Conservation (phyloP, 345 rosid species). For the Excoecaria agallocha region DNA sequence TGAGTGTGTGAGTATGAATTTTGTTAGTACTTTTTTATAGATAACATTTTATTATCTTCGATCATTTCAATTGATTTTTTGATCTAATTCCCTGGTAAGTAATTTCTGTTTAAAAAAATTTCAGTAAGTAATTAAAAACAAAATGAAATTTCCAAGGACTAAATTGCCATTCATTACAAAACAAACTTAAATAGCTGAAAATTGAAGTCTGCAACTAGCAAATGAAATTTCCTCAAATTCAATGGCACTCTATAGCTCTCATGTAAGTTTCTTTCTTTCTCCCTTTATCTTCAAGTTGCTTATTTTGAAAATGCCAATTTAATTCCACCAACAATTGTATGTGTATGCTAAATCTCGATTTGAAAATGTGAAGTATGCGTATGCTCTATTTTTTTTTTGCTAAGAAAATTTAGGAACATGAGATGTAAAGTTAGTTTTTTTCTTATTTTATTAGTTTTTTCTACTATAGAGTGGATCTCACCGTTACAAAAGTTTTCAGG, state of each 20-base stretch:
- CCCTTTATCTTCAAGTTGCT: neutral
- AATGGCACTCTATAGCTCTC: constrained; percentile 12
- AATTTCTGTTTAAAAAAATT: no score
- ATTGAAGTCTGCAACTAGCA: neutral
- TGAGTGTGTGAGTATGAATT: no score
- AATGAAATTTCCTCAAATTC: neutral
- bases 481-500: neutral
- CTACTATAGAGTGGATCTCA: neutral
- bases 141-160: neutral
- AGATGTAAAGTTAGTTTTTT: neutral
- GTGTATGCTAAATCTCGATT: neutral
- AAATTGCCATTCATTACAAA: neutral
- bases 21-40: no score
- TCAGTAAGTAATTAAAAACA: no score
- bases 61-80: no score
- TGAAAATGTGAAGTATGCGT: neutral
- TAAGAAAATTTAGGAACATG: neutral
- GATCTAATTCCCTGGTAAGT: no score
- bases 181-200: neutral
- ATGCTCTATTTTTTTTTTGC: constrained; percentile 1
- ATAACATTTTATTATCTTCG: no score
- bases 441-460: neutral
- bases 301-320: neutral
- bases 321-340: neutral
- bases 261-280: constrained; percentile 5